Base-by-base conservation (phyloP, 2,329 filamentous ascomycete genomes). In the Calonectria honghensis region DNA sequence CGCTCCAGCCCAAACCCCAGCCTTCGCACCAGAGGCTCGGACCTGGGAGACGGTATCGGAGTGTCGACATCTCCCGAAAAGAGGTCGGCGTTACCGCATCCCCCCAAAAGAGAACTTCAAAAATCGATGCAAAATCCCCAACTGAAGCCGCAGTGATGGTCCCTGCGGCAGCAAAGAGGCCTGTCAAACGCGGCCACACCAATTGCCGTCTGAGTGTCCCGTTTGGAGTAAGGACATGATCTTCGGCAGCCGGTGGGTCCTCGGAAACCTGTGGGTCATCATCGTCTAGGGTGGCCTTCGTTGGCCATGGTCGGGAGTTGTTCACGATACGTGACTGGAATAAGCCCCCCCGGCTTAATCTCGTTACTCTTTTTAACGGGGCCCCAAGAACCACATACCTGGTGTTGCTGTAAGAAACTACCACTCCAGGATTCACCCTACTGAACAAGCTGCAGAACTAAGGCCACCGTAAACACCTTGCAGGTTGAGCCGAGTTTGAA, bases 401-500 rank as follows among this genome's bases (percentile, higher is more conserved):
- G 18, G 64, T 41, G 24, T 72, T 72, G 51, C 69, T 72, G 35
- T 72, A 72, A n/a, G 69, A 70, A 16, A 70, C 45, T 4, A 70
- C 35, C 37, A 45, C 68, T 9, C 57, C 57, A 6, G 57, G 57
- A 16, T 54, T 32, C 4, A 27, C 45, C 68, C 24, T 54, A 41
- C 6, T 4, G 4, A 16, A 29, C 35, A 14, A 70, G 68, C 27
- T 24, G 24, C 24, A 24, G 24, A 24, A 24, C 24, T 24, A 24
- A 24, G 24, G 24, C 24, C 24, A 24, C 24, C 24, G 24, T 24
- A 24, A 24, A 24, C 24, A 24, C 24, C 24, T 24, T 24, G 24
- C 24, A 24, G 24, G 24, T 24, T 24, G 24, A 24, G 24, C 24
- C 24, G 24, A 24, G 24, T 24, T 24, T 24, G 45, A 35, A 32